These are phyloP conservation scores for Candida maesae DNA, from an alignment of 805 yeast genomes.

Conservation along the genomic window DNA sequence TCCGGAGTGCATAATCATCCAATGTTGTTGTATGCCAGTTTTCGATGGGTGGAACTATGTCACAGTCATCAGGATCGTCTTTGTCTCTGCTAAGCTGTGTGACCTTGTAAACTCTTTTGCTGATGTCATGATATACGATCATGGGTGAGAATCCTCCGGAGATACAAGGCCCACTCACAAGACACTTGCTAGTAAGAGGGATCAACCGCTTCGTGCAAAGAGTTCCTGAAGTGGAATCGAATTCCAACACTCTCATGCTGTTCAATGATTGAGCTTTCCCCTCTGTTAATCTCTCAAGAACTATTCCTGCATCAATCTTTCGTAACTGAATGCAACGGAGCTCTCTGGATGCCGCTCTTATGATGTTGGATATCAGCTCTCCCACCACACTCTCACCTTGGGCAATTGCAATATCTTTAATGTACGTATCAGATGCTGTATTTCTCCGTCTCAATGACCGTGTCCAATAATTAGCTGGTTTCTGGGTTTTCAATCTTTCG, in stretches of 20 bases:
- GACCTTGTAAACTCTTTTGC: not conserved
- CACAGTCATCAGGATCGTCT: too few relatives aligned
- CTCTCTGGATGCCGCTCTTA: not conserved
- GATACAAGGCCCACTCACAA: not conserved
- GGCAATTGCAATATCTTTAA: not conserved
- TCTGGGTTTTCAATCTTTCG: too few relatives aligned
- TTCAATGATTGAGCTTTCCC: not conserved
- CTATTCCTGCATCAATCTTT: not conserved
- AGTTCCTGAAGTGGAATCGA: not conserved
- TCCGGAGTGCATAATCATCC: too few relatives aligned
- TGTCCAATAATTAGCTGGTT: too few relatives aligned
- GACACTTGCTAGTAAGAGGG: not conserved
- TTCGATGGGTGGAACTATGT: too few relatives aligned
- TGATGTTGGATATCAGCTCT: not conserved
- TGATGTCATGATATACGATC: not conserved
- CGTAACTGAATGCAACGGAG: not conserved
- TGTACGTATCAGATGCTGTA: too few relatives aligned
- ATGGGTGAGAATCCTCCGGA: not conserved
- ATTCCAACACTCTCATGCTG: conserved; percentile 6
- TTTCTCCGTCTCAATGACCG: too few relatives aligned
- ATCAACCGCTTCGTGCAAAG: not conserved
- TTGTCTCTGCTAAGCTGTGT: not conserved
- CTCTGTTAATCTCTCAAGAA: too few relatives aligned
- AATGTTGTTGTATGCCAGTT: too few relatives aligned
- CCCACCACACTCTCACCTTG: not conserved